Conservation (phyloP, 176 grass and related monocot species). For the Phragmites australis region DNA sequence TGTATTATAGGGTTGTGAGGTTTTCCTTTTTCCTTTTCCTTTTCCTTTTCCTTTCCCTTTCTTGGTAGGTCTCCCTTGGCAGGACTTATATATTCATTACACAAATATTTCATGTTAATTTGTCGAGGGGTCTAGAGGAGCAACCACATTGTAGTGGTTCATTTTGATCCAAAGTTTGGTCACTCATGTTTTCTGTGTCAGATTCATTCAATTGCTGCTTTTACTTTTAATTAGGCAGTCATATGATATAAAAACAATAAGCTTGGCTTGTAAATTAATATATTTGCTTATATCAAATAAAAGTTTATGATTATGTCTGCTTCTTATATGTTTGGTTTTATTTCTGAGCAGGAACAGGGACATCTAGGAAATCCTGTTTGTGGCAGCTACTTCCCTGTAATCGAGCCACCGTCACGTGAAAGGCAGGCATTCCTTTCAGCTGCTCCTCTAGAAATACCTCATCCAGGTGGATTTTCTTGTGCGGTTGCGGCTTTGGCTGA, state of each 20-base stretch:
- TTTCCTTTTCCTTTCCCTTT: not conserved
- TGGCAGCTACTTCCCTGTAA: conserved; percentile 60
- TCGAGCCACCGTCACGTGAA: conserved; percentile 46
- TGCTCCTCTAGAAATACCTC: conserved; percentile 57
- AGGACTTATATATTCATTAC: not conserved
- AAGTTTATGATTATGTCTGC: conserved; percentile 22
- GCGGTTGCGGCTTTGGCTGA: conserved; percentile 78
- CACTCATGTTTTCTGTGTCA: not conserved
- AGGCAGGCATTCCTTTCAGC: conserved; percentile 52
- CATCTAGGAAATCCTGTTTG: conserved; percentile 67
- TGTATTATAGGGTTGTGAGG: not conserved
- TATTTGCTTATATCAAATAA: conserved; percentile 4
- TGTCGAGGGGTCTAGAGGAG: not conserved
- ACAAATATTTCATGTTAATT: not conserved
- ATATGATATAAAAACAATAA: conserved; percentile 1
- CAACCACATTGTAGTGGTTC: not conserved
- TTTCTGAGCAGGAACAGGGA: conserved; percentile 76
- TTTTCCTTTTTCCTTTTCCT: not conserved
- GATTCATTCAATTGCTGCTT: not conserved
- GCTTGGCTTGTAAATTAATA: conserved; percentile 1
- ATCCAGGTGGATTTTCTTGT: conserved; percentile 76
- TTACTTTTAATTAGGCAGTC: not conserved
- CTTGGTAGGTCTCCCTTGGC: not conserved
- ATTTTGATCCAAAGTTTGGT: not conserved
- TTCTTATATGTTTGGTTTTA: conserved; percentile 22